Evolutionary conservation across 2,329 filamentous ascomycete genomes (phyloP), one percentile per base, ranked within the genome.

Genomic region (Aquanectria penicillioides): DNA sequence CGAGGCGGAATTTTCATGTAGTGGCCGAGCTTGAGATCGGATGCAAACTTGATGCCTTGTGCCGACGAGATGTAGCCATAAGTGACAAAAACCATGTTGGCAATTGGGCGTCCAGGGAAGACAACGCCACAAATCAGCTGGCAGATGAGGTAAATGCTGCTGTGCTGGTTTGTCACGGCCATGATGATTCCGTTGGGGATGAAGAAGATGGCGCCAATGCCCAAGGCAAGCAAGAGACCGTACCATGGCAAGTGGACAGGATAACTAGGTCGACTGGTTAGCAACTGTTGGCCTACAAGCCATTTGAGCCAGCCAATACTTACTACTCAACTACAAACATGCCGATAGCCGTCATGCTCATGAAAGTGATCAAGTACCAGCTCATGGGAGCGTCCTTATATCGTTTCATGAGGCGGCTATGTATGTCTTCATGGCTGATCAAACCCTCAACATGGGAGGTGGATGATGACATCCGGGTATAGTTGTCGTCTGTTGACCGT

Each of bases 21-120:
- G 71, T 94, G 90, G 11, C 91, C 93, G 0, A 97, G 84, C 75
- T 97, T 97, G 47, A 97, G 83, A 73, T 97, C 93, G 2, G 91
- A 89, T 1, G 91, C 90, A 72, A 96, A 97, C 72, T 96, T 95
- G 74, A 96, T 90, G 23, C 93, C 93, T 77, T 97, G 93, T 0
- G 92, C 91, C 0, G 91, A 94, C 5, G 91, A 93, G 71, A 95
- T 95, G 75, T 95, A 96, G 61, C 92, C 92, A 73, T 95, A 97
- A 0, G 92, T 95, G 43, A 94, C 92, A 69, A 96, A 97, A 29
- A 96, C 91, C 93, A 96, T 96, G 75, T 96, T 95, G 47, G 92
- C 93, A 10, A 96, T 91, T 1, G 93, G 93, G 1, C 90, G 89
- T 23, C 93, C 93, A 1, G 92, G 92, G 72, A 96, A 96, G 13